Evolutionary conservation across 495 filamentous ascomycete genomes (phyloP), one percentile per base, ranked within the genome.

Genomic region (Xylaria nigripes): DNA sequence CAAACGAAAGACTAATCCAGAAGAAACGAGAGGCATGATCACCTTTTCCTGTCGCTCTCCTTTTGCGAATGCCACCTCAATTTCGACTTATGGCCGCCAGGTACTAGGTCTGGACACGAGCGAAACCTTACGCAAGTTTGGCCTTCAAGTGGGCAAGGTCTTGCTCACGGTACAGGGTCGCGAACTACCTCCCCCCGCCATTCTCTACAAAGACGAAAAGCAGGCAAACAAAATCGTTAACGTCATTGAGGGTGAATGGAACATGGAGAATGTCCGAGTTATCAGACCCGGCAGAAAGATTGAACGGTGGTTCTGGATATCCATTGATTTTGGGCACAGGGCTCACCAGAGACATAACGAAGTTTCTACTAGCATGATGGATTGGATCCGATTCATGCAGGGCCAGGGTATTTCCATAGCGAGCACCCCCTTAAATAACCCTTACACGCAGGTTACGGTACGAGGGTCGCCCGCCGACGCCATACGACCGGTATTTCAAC

Each of bases 21-120:
- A 70, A 0, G 86, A 89, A 59, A 85, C 82, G 0, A 65, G 72
- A 0, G 47, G 65, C 0, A 92, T 92, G 85, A 76, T 89, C 19
- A 62, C 60, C 1, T 87, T 90, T 63, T 83, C 89, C 1, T 86
- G 84, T 30, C 78, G 86, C 12, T 67, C 68, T 9, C 86, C 89
- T 0, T 72, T 68, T 0, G 69, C 75, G 32, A 94, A 94, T 59
- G 86, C 85, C 0, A 51, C 70, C 16, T 85, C 83, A 0, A 85
- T 95, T 60, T 70, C 78, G 1, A 73, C 61, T 0, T 69, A 76
- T 8, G 87, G 82, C 18, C 73, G 68, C 45, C 9, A 61, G n/a
- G 50, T 65, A 16, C 60, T 74, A 10, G 64, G 57, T 16, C 60
- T 74, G 15, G 71, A 77, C 34, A 48, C 2, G 22, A 25, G 89